phyloP scores from a whole-genome alignment of 345 rosid genomes.

The Citrus inodora region DNA sequence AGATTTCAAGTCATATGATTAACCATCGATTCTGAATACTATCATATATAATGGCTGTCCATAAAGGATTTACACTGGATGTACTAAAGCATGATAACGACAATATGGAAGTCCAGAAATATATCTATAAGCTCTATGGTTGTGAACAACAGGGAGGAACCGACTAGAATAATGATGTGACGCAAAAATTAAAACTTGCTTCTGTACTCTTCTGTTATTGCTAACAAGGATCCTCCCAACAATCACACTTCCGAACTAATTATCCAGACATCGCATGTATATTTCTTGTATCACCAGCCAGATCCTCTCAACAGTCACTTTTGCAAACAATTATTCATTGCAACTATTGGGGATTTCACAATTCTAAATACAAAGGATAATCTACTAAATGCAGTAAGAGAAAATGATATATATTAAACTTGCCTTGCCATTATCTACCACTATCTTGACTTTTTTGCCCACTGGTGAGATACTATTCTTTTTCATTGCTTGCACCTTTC shows the following conservation, averaged over 20 bases:
- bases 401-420: constrained; percentile 12
- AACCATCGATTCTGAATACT: background rate
- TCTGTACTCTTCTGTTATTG: background rate
- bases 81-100: background rate
- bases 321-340: background rate
- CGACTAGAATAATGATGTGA: background rate
- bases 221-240: background rate
- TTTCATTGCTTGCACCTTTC: constrained; percentile 56
- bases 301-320: background rate
- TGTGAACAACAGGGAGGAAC: background rate
- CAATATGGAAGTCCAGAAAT: background rate
- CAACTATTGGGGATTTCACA: too few relatives aligned
- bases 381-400: constrained; percentile 4
- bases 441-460: constrained; percentile 67
- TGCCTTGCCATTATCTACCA: constrained; percentile 75
- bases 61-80: background rate
- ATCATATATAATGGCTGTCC: too few relatives aligned
- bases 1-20: background rate
- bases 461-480: constrained; percentile 30
- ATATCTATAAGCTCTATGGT: background rate
- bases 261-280: background rate
- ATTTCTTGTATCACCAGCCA: background rate
- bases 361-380: background rate
- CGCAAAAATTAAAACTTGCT: background rate
- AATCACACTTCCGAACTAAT: background rate